A percentile compares a stretch with the other conserved stretches of the same genome.
These are phyloP conservation scores for Aechmea fasciata DNA, from an alignment of 176 grass and related monocot genomes.

Conservation along the genomic window DNA sequence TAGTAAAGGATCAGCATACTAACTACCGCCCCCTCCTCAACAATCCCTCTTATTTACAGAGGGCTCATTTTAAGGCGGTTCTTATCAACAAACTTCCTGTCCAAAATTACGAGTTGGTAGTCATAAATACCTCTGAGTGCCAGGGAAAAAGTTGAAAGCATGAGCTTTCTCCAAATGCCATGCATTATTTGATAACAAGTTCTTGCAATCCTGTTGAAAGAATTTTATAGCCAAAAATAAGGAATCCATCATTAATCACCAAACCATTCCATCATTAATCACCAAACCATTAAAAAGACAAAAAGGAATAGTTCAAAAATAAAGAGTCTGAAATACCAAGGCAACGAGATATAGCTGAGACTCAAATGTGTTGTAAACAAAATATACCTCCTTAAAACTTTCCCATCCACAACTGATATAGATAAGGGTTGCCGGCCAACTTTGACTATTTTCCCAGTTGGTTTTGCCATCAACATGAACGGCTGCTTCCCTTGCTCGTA, in stretches of 20 bases:
- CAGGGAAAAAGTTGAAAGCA: constrained; percentile 98
- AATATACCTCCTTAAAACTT: constrained; percentile 80
- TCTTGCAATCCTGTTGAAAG: constrained; percentile 73
- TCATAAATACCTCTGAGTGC: constrained; percentile 69
- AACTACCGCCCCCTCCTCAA: too few relatives aligned
- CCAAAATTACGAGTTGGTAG: neutral
- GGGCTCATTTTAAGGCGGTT: too few relatives aligned
- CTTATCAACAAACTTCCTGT: constrained; percentile 1
- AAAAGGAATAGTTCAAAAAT: neutral
- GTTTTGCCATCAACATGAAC: constrained; percentile 59
- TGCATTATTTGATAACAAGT: constrained; percentile 54
- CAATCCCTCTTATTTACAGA: too few relatives aligned
- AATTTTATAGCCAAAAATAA: neutral
- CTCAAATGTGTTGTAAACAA: neutral
- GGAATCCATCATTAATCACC: neutral
- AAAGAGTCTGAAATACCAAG: neutral
- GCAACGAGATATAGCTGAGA: neutral
- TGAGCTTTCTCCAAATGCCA: constrained; percentile 92
- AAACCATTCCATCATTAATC: neutral
- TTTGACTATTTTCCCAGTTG: constrained; percentile 39
- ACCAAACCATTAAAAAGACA: neutral
- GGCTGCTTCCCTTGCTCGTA: constrained; percentile 74
- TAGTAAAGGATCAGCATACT: too few relatives aligned
- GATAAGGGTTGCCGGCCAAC: constrained; percentile 74
- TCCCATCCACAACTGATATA: constrained; percentile 99